Base-by-base conservation (phyloP, 179 eudicot species). In the Nepenthes alata region DNA sequence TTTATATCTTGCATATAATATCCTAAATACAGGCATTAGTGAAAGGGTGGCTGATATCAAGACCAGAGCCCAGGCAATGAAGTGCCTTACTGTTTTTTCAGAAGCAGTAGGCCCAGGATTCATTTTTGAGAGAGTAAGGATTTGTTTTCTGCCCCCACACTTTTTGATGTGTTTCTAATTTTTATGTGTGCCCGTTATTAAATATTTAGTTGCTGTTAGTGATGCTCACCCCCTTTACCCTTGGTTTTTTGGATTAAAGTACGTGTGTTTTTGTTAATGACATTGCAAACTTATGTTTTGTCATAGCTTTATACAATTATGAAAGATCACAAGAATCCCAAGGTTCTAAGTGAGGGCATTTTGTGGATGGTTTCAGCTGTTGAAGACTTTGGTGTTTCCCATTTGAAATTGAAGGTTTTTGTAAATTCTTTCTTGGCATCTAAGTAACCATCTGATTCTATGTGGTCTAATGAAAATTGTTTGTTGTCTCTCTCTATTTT, bases 291-390 rank as follows among this genome's bases (percentile, higher is more conserved):
- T 16, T 58, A 10, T 36, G 15, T 51, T 66, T 3, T 68, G 55
- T 66, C 72, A 52, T 76, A 94, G 99, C 78, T 91, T 49, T 85
- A 74, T 67, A 94, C 82, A 75, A 84, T 94, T 66, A 87, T 89
- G 88, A 94, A 94, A 80, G 97, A 94, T 73, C 99, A 94, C 81
- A 94, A 90, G 81, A 90, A 94, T 75, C 99, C 99, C 2, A 94
- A 94, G 84, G 97, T 94, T 67, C 96, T 87, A 38, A 88, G 96
- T 60, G 99, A 94, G 80, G 96, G 97, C 44, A 68, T 91, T 60
- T 59, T 73, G 49, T 94, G 99, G 99, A 91, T 94, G 99, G 89
- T 88, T 65, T 77, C 96, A 4, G 99, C 96, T 9, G 80, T 94
- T 57, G 99, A 91, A 45, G 99, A 94, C 74, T 94, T 94, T 71